phyloP scores from a whole-genome alignment of 805 yeast genomes.

The Saitoella complicata region DNA sequence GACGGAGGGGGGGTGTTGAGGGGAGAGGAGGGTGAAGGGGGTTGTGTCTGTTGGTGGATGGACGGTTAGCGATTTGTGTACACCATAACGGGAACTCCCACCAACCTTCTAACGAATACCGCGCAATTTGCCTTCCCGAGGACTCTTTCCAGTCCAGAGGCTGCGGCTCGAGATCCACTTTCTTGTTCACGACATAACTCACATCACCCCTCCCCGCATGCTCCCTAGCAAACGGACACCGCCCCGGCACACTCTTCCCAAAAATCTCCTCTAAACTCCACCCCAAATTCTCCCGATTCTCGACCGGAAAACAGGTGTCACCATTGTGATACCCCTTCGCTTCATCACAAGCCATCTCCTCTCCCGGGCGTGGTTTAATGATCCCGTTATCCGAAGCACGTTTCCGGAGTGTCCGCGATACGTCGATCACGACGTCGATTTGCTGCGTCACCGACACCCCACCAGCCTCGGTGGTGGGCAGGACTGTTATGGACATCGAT shows the following conservation, averaged over 20 bases:
- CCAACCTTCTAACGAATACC: too few species aligned
- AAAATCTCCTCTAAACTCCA: conserved; percentile 51
- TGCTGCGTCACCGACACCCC: conserved; percentile 41
- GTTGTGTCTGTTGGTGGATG: too few species aligned
- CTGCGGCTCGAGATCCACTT: background rate
- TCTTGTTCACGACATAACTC: background rate
- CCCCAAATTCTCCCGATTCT: conserved; percentile 28
- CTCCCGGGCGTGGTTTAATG: conserved; percentile 64
- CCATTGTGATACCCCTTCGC: conserved; percentile 36
- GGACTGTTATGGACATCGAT: conserved; percentile 72
- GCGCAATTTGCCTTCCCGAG: too few species aligned
- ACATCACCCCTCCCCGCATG: background rate
- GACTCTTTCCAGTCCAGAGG: too few species aligned
- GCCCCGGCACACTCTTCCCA: conserved; percentile 51
- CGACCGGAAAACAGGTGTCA: conserved; percentile 67
- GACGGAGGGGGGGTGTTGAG: too few species aligned
- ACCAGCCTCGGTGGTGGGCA: conserved; percentile 32
- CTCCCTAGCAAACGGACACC: conserved; percentile 37
- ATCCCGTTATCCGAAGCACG: conserved; percentile 16
- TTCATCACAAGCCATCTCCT: conserved; percentile 56
- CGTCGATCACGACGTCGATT: conserved; percentile 57
- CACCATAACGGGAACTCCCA: too few species aligned
- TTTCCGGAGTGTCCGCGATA: conserved; percentile 43
- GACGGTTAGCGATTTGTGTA: too few species aligned
- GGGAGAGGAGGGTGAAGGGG: too few species aligned